These are phyloP conservation scores for Pleurotus cornucopiae DNA, from an alignment of 768 basidiomycete species.

Conservation along the genomic window DNA sequence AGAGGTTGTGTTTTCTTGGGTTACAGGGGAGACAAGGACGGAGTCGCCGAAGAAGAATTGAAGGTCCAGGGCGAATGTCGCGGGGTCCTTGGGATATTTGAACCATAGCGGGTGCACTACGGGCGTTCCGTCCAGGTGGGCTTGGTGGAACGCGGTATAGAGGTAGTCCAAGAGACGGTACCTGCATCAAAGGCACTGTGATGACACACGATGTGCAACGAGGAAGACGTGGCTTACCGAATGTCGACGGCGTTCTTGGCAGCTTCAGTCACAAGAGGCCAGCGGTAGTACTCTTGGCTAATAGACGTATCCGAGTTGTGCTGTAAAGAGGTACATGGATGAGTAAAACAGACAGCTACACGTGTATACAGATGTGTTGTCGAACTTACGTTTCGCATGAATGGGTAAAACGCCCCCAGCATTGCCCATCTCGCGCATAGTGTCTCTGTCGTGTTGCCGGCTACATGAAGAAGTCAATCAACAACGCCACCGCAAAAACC, in stretches of 20 bases:
- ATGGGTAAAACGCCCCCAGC: slow-evolving; percentile 74
- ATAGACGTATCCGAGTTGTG: slow-evolving; percentile 50
- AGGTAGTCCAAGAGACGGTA: slow-evolving; percentile 70
- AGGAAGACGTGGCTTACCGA: slow-evolving; percentile 33
- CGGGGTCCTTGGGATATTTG: slow-evolving; percentile 59
- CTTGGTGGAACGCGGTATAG: slow-evolving; percentile 66
- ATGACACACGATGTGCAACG: neutral
- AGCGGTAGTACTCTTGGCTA: slow-evolving; percentile 67
- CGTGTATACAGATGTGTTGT: neutral
- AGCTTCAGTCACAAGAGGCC: slow-evolving; percentile 52
- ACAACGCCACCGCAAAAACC: neutral
- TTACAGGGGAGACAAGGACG: slow-evolving; percentile 67
- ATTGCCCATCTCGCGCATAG: slow-evolving; percentile 76
- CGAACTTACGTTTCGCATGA: slow-evolving; percentile 65
- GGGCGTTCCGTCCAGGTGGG: slow-evolving; percentile 55
- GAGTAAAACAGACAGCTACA: too few species aligned
- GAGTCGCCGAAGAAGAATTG: slow-evolving; percentile 70
- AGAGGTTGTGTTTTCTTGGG: slow-evolving; percentile 52
- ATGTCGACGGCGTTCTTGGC: slow-evolving; percentile 59
- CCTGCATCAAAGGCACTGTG: slow-evolving; percentile 21
- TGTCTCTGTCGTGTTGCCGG: slow-evolving; percentile 58
- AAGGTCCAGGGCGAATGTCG: slow-evolving; percentile 56
- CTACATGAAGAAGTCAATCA: slow-evolving; percentile 21
- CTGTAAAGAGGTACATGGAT: slow-evolving; percentile 20
- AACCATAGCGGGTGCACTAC: slow-evolving; percentile 63